Evolutionary conservation across 345 rosid genomes (phyloP), one percentile per base, ranked within the genome.

Genomic region (Linum tenue): DNA sequence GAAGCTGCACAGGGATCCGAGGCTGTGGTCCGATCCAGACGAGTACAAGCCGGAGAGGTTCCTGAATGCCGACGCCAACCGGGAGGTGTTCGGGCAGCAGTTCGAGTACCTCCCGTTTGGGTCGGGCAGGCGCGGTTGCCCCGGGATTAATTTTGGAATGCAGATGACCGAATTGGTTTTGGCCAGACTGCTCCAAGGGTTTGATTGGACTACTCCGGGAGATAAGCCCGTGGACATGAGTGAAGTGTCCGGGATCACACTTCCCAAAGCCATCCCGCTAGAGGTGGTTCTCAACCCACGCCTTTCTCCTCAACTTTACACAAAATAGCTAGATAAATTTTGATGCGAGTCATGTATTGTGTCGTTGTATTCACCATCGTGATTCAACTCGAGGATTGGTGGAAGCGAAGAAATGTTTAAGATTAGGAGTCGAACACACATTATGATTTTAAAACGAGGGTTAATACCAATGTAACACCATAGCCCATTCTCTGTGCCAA

Each of bases 191-290:
- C 57, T 81, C 59, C 84, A 55, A 17, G 60, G 37, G 39, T 83
- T 81, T 42, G 67, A 83, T 5, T 67, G 76, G 16, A 12, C 55
- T 37, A 75, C 11, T 43, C 73, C 75, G 51, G 72, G 61, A 1
- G 64, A 69, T 7, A 58, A 64, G 65, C 70, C 51, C 0, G 62
- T 78, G 53, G 84, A 81, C 60, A 79, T 78, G 79, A 73, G 72
- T 0, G 72, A 63, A 58, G 70, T 67, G 62, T 48, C 37, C 1
- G 69, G 79, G 5, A n/a, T 79, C 64, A 69, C 73, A 9, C 72
- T 73, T 69, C 12, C 71, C 8, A 84, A 75, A 72, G 75, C 83
- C 5, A 72, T 81, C 61, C 77, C 82, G 1, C 75, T 79, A 44
- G 71, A 81, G 61, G 75, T 77, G 68, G 37, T 74, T 16, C 35